These are phyloP conservation scores for Neophaeococcomyces mojaviensis DNA, from an alignment of 2,329 filamentous ascomycete species.

Conservation along the genomic window DNA sequence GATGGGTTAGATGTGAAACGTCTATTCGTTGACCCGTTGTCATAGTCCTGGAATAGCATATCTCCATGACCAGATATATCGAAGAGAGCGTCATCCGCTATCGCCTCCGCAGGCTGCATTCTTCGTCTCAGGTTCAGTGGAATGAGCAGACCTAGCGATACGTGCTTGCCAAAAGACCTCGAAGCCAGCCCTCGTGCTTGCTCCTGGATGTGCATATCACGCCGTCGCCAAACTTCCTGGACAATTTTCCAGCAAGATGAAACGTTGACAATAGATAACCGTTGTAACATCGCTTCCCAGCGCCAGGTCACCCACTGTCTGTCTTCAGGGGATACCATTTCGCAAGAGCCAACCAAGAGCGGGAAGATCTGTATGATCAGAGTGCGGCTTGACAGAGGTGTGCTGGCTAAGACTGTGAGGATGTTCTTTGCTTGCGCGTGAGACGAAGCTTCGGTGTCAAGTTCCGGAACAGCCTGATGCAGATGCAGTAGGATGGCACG, in stretches of 20 bases:
- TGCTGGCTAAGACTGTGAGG: slow-evolving; percentile 54
- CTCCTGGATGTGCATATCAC: slow-evolving; percentile 46
- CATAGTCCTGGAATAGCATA: neutral
- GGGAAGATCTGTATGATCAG: slow-evolving; percentile 65
- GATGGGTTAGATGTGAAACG: slow-evolving; percentile 1
- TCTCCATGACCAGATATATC: neutral
- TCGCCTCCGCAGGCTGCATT: slow-evolving; percentile 7
- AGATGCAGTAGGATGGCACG: slow-evolving; percentile 60
- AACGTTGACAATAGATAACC: slow-evolving; percentile 61
- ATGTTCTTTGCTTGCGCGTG: slow-evolving; percentile 55
- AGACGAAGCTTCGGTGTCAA: slow-evolving; percentile 52
- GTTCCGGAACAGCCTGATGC: slow-evolving; percentile 61
- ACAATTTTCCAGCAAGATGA: slow-evolving; percentile 59
- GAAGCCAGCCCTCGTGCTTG: slow-evolving; percentile 29
- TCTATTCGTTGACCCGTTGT: neutral
- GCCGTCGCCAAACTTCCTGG: slow-evolving; percentile 58
- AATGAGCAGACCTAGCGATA: slow-evolving; percentile 15
- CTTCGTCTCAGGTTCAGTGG: slow-evolving; percentile 17
- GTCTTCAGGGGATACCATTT: slow-evolving; percentile 52
- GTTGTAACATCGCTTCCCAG: slow-evolving; percentile 53
- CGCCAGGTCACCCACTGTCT: slow-evolving; percentile 56
- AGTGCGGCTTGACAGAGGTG: slow-evolving; percentile 54
- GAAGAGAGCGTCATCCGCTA: slow-evolving; percentile 3
- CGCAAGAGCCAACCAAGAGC: slow-evolving; percentile 59
- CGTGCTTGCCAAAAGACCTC: slow-evolving; percentile 22